Evolutionary conservation across 2,329 filamentous ascomycete genomes (phyloP), one percentile per base, ranked within the genome.

Genomic region (Alternaria triticimaculans): DNA sequence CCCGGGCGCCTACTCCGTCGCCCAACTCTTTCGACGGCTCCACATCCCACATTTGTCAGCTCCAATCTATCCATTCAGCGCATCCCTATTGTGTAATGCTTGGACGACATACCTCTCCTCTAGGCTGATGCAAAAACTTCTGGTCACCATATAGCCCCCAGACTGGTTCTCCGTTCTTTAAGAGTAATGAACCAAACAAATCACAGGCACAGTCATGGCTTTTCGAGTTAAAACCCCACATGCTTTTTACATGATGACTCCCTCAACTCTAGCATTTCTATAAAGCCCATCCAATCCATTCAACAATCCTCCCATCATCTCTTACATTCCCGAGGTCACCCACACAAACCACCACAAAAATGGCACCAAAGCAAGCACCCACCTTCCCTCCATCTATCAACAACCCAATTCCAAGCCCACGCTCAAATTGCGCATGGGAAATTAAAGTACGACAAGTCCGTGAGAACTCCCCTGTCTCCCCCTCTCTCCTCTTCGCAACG

Each of bases 151-250:
- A 1, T 18, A 18, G n/a, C 4, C 37, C 37, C 1, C 5, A 2
- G 15, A 18, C 0, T 18, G 15, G 15, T 18, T 18, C 9, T 18
- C n/a, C n/a, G n/a, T 11, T 3, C 37, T 41, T 41, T 18, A 11
- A 18, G 15, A 18, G n/a, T 18, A 18, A 18, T 11, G 37, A 18
- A 18, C 37, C 37, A 41, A 18, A 41, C 2, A 18, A 10, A 41
- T 41, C 3, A 18, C 3, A 41, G 37, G 37, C 37, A 18, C 37
- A 41, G 37, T 11, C 37, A 41, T 18, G n/a, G 15, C 4, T n/a
- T 37, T n/a, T 37, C 2, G 0, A n/a, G 2, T 1, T 5, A 2
- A 10, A n/a, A n/a, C 0, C 33, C 3, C 37, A 41, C 8, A 18
- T 41, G 2, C 15, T 6, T 41, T 41, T 11, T 3, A 41, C 9